Base-by-base conservation (phyloP, 768 basidiomycete genomes). In the Tylopilus rubrobrunneus region DNA sequence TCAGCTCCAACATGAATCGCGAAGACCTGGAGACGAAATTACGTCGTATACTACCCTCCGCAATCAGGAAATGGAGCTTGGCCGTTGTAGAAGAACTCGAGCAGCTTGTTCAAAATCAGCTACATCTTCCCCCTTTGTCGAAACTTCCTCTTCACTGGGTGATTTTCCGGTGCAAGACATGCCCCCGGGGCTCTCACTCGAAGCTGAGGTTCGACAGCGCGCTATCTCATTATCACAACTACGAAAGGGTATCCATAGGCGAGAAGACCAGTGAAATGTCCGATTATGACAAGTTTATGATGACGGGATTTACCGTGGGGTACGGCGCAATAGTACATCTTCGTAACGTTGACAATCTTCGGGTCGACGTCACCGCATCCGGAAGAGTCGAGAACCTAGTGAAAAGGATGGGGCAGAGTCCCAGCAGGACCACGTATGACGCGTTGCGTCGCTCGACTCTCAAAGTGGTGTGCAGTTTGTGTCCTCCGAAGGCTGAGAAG, bases 81-180 rank as follows among this genome's bases (percentile, higher is more conserved):
- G 7, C 25, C 7, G 52, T 40, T 9, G 55, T 58, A 4, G 36
- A 51, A 19, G 49, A 62, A 46, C 59, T 61, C n/a, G 51, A 61
- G 25, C 46, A 46, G 17, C 7, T 51, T n/a, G 49, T 49, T 27
- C 56, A 52, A 17, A 10, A 49, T 31, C 5, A 40, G 23, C 12
- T 62, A 25, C 15, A 9, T 40, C 52, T 58, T 8, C 7, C 48
- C 1, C 25, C 42, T 36, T 28, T n/a, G 9, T 57, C 51, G 23
- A 48, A 57, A 17, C 51, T 48, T 4, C 57, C 45, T 37, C 49
- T 48, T 25, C 48, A 27, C n/a, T 52, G 29, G 12, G 56, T 61
- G 14, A 43, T 59, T 36, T 62, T 62, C 29, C 36, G 21, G 27
- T 61, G 60, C 36, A 51, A 29, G 33, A 7, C 5, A 27, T 62